Conservation (phyloP, 208 protist genomes). For the Crithidia sp. region DNA sequence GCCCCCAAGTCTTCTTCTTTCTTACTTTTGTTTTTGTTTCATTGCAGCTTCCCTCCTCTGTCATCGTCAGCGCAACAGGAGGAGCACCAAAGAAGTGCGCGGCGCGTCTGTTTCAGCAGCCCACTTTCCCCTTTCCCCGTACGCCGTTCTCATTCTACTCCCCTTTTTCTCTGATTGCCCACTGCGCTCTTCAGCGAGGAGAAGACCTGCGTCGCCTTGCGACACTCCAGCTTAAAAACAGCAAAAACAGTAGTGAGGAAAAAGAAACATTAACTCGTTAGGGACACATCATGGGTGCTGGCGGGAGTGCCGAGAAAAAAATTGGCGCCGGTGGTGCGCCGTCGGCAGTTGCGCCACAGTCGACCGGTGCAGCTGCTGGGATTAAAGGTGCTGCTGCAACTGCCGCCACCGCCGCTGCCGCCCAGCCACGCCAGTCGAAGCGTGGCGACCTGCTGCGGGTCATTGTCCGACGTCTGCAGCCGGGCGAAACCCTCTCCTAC, state of each 20-base stretch:
- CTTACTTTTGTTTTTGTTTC: no score
- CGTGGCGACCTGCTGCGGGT: slow-evolving; percentile 24
- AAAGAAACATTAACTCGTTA: neutral
- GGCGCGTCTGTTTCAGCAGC: no score
- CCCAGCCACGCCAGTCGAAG: neutral
- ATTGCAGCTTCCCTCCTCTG: no score
- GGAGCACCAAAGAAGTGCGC: no score
- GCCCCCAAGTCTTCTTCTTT: no score
- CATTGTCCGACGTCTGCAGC: slow-evolving; percentile 25
- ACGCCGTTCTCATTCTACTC: no score
- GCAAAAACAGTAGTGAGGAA: neutral
- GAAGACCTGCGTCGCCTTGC: neutral
- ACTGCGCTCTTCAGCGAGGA: neutral
- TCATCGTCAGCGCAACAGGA: no score
- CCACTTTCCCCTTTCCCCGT: no score
- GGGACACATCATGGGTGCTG: slow-evolving; percentile 23
- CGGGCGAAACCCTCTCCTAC: slow-evolving; percentile 29
- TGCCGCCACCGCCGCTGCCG: neutral
- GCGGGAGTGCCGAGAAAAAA: slow-evolving; percentile 32
- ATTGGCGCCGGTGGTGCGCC: neutral
- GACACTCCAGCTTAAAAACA: neutral
- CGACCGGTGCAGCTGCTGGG: slow-evolving; percentile 15
- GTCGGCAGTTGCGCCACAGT: neutral
- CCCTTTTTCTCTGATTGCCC: no score
- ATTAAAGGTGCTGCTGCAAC: slow-evolving; percentile 1